Conservation (phyloP, 306 rosid species). For the Ammopiptanthus mongolicus region DNA sequence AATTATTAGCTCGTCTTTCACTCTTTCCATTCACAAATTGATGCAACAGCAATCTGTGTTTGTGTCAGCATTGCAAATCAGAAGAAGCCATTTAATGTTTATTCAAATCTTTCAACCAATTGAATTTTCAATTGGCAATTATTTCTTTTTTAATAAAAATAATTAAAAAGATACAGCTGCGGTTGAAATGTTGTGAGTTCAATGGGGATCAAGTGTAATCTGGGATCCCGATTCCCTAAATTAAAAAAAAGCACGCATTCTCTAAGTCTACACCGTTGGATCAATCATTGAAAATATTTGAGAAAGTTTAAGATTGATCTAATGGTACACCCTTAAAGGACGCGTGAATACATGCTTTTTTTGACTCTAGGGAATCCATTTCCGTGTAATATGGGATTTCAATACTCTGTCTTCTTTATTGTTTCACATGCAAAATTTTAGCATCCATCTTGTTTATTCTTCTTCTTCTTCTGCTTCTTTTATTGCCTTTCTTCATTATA, state of each 20-base stretch:
- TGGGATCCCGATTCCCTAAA: too few species aligned
- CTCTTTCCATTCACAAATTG: neutral
- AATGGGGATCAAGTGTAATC: neutral
- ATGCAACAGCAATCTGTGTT: neutral
- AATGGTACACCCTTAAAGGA: too few species aligned
- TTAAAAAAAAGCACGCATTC: too few species aligned
- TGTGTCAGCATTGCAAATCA: neutral
- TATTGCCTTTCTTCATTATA: neutral
- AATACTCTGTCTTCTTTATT: neutral
- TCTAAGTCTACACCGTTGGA: too few species aligned
- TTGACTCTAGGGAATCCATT: too few species aligned
- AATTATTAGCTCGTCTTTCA: neutral
- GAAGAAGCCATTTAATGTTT: neutral
- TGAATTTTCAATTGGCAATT: neutral
- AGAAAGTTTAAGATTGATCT: too few species aligned
- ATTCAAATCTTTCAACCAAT: neutral
- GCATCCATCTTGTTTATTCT: neutral
- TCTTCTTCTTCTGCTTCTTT: too few species aligned
- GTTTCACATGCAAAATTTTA: neutral
- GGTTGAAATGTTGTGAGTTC: neutral
- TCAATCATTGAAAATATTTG: too few species aligned
- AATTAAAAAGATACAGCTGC: neutral
- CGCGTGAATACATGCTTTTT: too few species aligned
- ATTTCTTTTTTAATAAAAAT: neutral
- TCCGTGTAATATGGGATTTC: neutral